These are phyloP conservation scores for Biscogniauxia marginata DNA, from an alignment of 2,329 filamentous ascomycete species.

Conservation along the genomic window DNA sequence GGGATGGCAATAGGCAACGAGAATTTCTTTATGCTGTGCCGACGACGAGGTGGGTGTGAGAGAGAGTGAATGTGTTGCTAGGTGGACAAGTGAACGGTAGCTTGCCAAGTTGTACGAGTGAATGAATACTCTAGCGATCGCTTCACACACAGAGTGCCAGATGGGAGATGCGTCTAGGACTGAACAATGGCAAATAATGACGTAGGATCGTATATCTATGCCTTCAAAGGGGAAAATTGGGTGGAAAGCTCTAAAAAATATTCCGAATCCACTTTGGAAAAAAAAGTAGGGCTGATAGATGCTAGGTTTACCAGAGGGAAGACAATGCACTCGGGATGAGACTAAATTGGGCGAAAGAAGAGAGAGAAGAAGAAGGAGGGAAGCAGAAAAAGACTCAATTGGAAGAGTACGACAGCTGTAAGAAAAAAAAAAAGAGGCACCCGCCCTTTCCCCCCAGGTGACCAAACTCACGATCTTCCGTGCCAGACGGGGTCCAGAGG, in stretches of 20 bases:
- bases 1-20: neutral
- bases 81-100: neutral
- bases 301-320: conserved; percentile 12
- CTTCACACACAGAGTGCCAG: neutral
- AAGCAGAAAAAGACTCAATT: neutral
- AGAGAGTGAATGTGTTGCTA: neutral
- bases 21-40: too few relatives aligned
- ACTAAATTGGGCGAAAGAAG: neutral
- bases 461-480: conserved; percentile 27
- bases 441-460: conserved; percentile 21
- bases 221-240: conserved; percentile 12
- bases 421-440: conserved; percentile 17
- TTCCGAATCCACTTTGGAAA: conserved; percentile 12
- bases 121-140: neutral
- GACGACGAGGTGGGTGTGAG: neutral
- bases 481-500: neutral
- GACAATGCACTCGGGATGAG: conserved; percentile 6
- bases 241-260: conserved; percentile 2
- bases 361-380: conserved; percentile 1
- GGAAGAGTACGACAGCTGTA: conserved; percentile 5
- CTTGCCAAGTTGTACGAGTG: neutral
- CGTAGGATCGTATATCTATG: conserved; percentile 17
- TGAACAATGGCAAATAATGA: conserved; percentile 18
- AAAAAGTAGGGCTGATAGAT: neutral
- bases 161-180: conserved; percentile 2